These are phyloP conservation scores for Lathyrus sativus DNA, from an alignment of 306 rosid genomes.

Conservation along the genomic window DNA sequence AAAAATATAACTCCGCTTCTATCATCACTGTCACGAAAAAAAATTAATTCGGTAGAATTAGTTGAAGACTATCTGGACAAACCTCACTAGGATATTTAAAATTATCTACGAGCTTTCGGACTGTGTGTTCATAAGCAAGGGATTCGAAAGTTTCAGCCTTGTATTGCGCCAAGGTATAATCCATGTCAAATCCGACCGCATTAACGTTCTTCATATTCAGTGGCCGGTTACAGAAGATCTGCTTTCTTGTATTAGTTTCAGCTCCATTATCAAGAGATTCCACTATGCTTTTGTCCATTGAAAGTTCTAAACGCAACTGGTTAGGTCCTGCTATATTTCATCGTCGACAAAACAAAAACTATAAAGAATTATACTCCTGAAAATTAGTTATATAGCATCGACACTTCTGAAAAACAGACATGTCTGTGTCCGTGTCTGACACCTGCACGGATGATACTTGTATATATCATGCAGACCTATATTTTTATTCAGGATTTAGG, in stretches of 20 bases:
- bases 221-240: slow-evolving; percentile 87
- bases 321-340: slow-evolving; percentile 50
- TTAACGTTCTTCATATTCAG: slow-evolving; percentile 88
- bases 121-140: slow-evolving; percentile 89
- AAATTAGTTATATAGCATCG: not conserved
- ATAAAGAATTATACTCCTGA: not conserved
- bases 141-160: slow-evolving; percentile 95
- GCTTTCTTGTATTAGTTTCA: slow-evolving; percentile 68
- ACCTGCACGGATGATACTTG: no score
- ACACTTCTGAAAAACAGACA: not conserved
- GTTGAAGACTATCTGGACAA: slow-evolving; percentile 39
- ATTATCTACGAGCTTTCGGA: slow-evolving; percentile 76
- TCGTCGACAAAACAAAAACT: no score
- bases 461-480: slow-evolving; percentile 5
- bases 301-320: slow-evolving; percentile 44
- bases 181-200: slow-evolving; percentile 99
- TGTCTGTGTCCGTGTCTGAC: no score
- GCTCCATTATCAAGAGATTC: slow-evolving; percentile 52
- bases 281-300: slow-evolving; percentile 44
- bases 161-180: slow-evolving; percentile 96
- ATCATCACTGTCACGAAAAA: slow-evolving; percentile 15
- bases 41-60: not conserved
- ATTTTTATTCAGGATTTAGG: not conserved
- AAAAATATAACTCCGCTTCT: slow-evolving; percentile 7
- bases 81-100: slow-evolving; percentile 89